Evolutionary conservation across 192 early-diverging fungal genomes (phyloP), one percentile per base, ranked within the genome.

Genomic region (Radiomyces spectabilis): DNA sequence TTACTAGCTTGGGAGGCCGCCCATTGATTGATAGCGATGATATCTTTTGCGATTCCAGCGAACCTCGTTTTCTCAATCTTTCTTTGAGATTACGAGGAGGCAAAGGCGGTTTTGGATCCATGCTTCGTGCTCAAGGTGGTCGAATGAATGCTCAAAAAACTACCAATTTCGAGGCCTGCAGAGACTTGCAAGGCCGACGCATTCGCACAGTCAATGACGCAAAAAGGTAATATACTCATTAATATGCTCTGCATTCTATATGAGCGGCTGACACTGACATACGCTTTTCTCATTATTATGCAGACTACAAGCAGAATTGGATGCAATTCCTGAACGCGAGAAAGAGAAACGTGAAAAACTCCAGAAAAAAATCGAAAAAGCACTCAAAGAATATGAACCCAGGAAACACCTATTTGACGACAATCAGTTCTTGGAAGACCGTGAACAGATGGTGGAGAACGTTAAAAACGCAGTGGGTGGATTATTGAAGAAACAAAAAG

Each of bases 101-200:
- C n/a, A 95, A 95, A 52, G 97, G 97, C 34, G 97, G 97, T 16
- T 99, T 99, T 66, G 97, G 97, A 13, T 86, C 83, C 55, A 91
- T 90, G 76, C 71, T 99, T 57, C 82, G 94, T 58, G 89, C 93
- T 0, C 92, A 95, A 63, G 94, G 94, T 53, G 93, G 83, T 39
- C 80, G 84, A 31, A 94, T 91, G 89, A 75, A 84, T 27, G 77
- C 86, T 16, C 82, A 92, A 51, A 95, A 93, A 59, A 88, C 89
- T 1, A 93, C 87, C 19, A 94, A 94, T 67, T 89, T 82, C 46
- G 97, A 99, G 53, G 84, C 85, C 13, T 97, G 94, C 71, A 80
- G 97, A 33, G 95, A 99, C 72, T 72, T 97, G 43, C 84, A 84
- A 41, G 95, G 95, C 2, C 73, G 92, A 22, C 77, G 97, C 10